Percentiles rank a stretch among this genome's conserved stretches.
These are phyloP conservation scores for Amanita rubescens DNA, from an alignment of 768 basidiomycete genomes.

Conservation along the genomic window DNA sequence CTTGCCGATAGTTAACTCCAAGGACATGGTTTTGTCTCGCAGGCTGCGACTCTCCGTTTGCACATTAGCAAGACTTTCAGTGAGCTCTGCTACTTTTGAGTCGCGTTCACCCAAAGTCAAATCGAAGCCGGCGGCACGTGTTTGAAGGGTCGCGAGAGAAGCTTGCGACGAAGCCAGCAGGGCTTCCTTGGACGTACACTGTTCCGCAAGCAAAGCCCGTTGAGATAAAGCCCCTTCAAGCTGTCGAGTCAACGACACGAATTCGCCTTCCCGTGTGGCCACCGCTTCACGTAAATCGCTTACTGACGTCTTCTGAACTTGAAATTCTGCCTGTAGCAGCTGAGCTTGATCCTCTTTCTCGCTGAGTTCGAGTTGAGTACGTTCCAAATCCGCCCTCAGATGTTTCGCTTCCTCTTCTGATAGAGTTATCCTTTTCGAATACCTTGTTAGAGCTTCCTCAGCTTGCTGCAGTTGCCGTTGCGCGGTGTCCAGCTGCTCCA, in stretches of 20 bases:
- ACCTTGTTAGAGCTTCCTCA: not conserved
- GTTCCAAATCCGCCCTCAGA: not conserved
- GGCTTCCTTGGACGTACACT: not conserved
- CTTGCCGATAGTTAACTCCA: not conserved
- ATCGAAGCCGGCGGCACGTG: not conserved
- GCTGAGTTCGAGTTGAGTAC: not conserved
- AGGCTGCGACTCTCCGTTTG: not conserved
- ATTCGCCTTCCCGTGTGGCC: not conserved
- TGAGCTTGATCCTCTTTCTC: not conserved
- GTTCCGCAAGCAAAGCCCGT: not conserved
- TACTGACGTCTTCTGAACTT: not conserved
- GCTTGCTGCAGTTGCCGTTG: not conserved
- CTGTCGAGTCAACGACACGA: slow-evolving; percentile 2
- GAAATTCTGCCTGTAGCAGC: not conserved
- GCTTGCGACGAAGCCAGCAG: not conserved
- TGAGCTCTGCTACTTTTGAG: slow-evolving; percentile 7
- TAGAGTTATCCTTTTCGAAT: not conserved
- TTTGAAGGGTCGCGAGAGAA: slow-evolving; percentile 2
- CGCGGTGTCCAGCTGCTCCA: not conserved
- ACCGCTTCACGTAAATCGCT: not conserved
- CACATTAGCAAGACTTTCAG: not conserved
- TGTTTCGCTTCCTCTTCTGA: not conserved
- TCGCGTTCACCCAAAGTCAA: not conserved
- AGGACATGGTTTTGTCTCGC: not conserved
- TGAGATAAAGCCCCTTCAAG: not conserved